Base-by-base conservation (phyloP, 2,329 filamentous ascomycete genomes). In the Didymellaceae sp. region DNA sequence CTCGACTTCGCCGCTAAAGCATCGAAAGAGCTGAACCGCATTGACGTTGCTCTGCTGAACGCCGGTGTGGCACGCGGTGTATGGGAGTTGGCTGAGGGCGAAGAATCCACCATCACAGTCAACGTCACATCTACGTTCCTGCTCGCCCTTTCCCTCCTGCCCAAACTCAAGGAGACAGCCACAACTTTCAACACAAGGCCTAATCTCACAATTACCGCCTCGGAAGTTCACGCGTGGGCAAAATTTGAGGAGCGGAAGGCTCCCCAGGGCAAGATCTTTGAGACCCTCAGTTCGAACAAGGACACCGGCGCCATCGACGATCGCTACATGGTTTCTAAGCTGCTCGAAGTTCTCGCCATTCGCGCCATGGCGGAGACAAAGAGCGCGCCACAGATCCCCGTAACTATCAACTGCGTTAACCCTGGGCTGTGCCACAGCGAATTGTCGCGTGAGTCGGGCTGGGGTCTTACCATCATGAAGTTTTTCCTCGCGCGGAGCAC, bases 61-160 rank as follows among this genome's bases (percentile, higher is more conserved):
- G 72, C 73, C 1, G 73, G 70, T 6, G 54, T 74, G 1, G 54
- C 52, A 5, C 44, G 41, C 8, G 31, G 43, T 1, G 40, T 55
- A 9, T 73, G 57, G 49, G 38, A 56, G 9, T 37, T 52, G 5
- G 37, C 40, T 2, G 59, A 71, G 43, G 68, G 62, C 8, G 62
- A 63, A 48, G 72, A 75, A 52, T 44, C 44, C n/a, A 77, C 71
- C 0, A 57, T 86, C 9, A 80, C 84, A 57, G 78, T 83, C 51
- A 85, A 85, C 58, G 74, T 79, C 4, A 46, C 53, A 6, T 37
- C 80, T 1, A 85, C 82, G 1, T 73, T 76, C 7, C 67, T 84
- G 4, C 67, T 86, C 4, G 77, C 74, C 0, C 43, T 82, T 2
- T 61, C 81, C 2, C 67, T 86, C 17, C 66, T 73, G 10, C 71